phyloP scores from a whole-genome alignment of 1,139 yeast genomes.

The Hemisphaericaspora xylanilytica region DNA sequence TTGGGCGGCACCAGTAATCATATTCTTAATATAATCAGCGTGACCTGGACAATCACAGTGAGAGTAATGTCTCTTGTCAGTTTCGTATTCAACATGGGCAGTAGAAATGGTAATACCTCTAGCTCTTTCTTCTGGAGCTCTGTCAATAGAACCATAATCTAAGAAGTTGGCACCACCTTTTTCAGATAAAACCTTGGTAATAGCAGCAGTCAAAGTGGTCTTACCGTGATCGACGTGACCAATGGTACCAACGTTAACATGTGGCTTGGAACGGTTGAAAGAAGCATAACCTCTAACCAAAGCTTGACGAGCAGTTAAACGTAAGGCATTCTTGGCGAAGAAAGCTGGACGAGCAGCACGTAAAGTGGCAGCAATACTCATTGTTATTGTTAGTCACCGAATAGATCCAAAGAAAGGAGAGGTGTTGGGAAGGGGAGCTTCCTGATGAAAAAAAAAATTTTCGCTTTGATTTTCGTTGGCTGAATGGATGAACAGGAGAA shows the following conservation, averaged over 20 bases:
- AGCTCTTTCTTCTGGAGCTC: constrained; percentile 99
- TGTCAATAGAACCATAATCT: constrained; percentile 91
- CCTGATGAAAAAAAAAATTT: constrained; percentile 3
- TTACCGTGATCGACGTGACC: constrained; percentile 98
- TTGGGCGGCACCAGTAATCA: constrained; percentile 99
- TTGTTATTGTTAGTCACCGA: neutral
- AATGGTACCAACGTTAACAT: constrained; percentile 91
- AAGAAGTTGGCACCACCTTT: constrained; percentile 91
- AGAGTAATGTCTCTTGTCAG: constrained; percentile 89
- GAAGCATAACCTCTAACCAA: constrained; percentile 56
- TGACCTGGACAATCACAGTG: constrained; percentile 99
- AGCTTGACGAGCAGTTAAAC: constrained; percentile 22
- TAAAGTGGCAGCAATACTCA: constrained; percentile 8
- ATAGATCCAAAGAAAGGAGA: neutral
- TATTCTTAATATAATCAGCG: constrained; percentile 97
- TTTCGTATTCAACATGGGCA: constrained; percentile 95
- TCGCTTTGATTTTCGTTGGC: neutral
- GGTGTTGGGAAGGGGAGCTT: neutral
- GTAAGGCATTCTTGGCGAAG: constrained; percentile 6
- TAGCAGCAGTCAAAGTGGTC: constrained; percentile 97
- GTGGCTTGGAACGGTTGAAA: constrained; percentile 92
- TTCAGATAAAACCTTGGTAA: constrained; percentile 87
- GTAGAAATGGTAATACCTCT: constrained; percentile 99
- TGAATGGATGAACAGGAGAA: no score
- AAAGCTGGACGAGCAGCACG: constrained; percentile 11